A percentile compares a stretch with the other conserved stretches of the same genome.
Evolutionary conservation across 345 rosid genomes (phyloP).

Genomic region (Citrus medica): DNA sequence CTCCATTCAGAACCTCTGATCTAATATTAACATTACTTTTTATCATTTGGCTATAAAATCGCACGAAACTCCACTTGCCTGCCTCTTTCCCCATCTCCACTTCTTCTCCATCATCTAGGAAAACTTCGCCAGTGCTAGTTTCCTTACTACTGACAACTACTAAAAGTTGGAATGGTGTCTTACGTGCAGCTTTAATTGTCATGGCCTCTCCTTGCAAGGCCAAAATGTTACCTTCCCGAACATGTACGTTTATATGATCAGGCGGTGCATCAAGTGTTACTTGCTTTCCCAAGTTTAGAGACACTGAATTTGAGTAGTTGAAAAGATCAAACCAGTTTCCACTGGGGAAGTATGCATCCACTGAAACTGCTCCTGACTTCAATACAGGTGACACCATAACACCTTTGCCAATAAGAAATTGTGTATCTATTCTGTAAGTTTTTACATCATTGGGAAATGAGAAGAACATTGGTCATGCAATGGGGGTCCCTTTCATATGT

Average conservation of each 20-base stretch:
- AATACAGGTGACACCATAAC: neutral
- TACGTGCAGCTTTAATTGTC: neutral
- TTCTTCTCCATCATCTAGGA: constrained; percentile 1
- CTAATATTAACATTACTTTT: neutral
- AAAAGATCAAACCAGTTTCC: constrained; percentile 9
- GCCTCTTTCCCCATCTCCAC: neutral
- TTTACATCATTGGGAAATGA: neutral
- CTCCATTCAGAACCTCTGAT: neutral
- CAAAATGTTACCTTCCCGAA: constrained; percentile 5
- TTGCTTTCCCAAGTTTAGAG: neutral
- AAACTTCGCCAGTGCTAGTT: neutral
- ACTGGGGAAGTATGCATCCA: neutral
- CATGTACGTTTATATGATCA: neutral
- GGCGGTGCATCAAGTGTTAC: neutral
- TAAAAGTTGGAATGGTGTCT: constrained; percentile 2
- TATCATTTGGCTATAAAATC: neutral
- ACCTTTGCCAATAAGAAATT: neutral
- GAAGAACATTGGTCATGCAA: neutral
- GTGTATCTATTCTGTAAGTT: neutral
- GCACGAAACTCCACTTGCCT: neutral
- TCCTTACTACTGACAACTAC: neutral
- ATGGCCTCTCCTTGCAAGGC: neutral
- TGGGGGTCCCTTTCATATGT: neutral
- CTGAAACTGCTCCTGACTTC: neutral
- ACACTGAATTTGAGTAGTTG: neutral